These are phyloP conservation scores for Aeminium ludgeri DNA, from an alignment of 495 filamentous ascomycete genomes.

Conservation along the genomic window DNA sequence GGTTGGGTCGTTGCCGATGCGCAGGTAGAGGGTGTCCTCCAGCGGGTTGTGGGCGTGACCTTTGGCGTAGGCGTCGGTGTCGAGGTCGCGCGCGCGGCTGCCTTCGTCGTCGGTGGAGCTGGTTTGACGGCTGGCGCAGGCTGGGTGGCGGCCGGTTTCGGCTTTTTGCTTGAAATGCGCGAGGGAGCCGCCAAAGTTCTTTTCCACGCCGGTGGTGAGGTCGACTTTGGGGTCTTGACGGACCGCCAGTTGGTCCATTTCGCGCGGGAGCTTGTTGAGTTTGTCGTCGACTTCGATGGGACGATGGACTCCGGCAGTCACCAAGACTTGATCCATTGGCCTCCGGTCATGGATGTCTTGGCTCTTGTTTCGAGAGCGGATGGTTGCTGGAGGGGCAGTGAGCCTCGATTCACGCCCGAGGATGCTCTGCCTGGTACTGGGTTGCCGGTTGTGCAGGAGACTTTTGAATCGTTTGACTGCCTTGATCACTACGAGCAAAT, in stretches of 20 bases:
- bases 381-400: slow-evolving; percentile 40
- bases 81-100: neutral
- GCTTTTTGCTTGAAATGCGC: slow-evolving; percentile 3
- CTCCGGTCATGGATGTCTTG: slow-evolving; percentile 35
- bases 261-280: slow-evolving; percentile 14
- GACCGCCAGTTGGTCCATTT: slow-evolving; percentile 11
- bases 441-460: too few species aligned
- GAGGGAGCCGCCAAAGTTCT: slow-evolving; percentile 5
- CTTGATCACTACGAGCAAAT: slow-evolving; percentile 77
- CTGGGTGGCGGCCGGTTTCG: neutral
- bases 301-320: slow-evolving; percentile 34
- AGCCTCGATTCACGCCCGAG: slow-evolving; percentile 38
- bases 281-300: slow-evolving; percentile 19
- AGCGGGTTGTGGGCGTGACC: slow-evolving; percentile 51
- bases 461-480: slow-evolving; percentile 78
- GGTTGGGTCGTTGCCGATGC: slow-evolving; percentile 46
- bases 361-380: slow-evolving; percentile 32
- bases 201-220: neutral
- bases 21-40: slow-evolving; percentile 48
- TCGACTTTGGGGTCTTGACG: neutral
- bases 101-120: neutral
- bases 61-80: slow-evolving; percentile 26
- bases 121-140: neutral
- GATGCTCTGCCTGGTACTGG: too few species aligned
- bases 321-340: slow-evolving; percentile 31